These are phyloP conservation scores for Chenopodium berlandieri DNA, from an alignment of 148 eudicot species.

Conservation along the genomic window DNA sequence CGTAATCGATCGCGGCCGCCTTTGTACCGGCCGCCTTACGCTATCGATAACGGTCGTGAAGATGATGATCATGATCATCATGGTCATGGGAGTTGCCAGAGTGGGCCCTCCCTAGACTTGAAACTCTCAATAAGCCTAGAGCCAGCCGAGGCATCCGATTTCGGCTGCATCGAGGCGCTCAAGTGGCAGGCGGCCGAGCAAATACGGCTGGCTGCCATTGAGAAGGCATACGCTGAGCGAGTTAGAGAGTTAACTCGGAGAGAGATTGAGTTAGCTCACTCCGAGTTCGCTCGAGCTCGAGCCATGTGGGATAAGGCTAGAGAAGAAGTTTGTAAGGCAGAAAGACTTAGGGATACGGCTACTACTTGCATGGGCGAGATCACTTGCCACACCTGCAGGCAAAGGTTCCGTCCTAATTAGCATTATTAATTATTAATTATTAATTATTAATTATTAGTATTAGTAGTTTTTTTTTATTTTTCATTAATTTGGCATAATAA, in stretches of 20 bases:
- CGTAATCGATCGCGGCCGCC: constrained; percentile 17
- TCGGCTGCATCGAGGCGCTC: constrained; percentile 40
- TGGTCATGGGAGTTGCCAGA: not conserved
- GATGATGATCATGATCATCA: not conserved
- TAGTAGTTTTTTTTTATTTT: not conserved
- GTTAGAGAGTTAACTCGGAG: constrained; percentile 72
- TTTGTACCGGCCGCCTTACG: not conserved
- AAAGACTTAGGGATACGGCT: constrained; percentile 57
- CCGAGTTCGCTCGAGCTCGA: constrained; percentile 79
- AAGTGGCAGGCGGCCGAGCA: constrained; percentile 88
- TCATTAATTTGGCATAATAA: not conserved
- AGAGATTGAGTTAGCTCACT: constrained; percentile 82
- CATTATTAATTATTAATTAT: no score
- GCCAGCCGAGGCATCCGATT: constrained; percentile 13
- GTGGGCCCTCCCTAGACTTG: constrained; percentile 57
- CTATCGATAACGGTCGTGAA: not conserved
- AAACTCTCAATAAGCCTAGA: constrained; percentile 65
- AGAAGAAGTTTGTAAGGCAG: constrained; percentile 62
- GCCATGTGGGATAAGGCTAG: constrained; percentile 77
- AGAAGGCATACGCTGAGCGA: constrained; percentile 86
- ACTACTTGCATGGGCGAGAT: constrained; percentile 64
- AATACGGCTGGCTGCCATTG: constrained; percentile 64
- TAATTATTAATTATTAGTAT: no score
- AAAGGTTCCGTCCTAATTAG: constrained; percentile 50
- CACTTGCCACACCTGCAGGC: constrained; percentile 85